Conservation (phyloP, 2,329 filamentous ascomycete species). For the Aspergillus clavatus region DNA sequence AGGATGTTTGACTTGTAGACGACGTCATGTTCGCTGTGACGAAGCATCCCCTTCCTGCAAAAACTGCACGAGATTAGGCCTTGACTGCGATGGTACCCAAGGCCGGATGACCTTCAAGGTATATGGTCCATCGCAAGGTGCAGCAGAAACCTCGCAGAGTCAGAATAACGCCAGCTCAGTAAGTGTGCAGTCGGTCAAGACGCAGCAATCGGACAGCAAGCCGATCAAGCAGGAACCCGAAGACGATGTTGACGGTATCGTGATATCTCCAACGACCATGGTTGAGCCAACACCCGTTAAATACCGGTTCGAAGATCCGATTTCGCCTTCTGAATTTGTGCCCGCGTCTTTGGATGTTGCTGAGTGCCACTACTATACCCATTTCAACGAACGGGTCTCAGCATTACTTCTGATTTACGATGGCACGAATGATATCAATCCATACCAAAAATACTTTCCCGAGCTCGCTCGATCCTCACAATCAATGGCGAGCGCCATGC, state of each 20-base stretch:
- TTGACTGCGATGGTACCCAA: conserved; percentile 32
- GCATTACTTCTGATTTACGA: conserved; percentile 35
- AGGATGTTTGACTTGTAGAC: conserved; percentile 38
- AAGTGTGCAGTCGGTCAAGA: background rate
- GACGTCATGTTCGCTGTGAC: conserved; percentile 38
- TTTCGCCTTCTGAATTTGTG: conserved; percentile 11
- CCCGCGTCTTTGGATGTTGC: conserved; percentile 18
- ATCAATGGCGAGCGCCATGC: conserved; percentile 36
- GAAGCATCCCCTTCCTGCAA: conserved; percentile 34
- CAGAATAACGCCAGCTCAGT: background rate
- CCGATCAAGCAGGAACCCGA: conserved; percentile 10
- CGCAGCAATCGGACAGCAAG: conserved; percentile 1
- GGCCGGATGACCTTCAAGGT: conserved; percentile 37
- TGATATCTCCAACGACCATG: conserved; percentile 25
- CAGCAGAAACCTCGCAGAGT: conserved; percentile 7
- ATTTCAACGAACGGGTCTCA: conserved; percentile 33
- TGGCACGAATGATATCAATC: conserved; percentile 33
- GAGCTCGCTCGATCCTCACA: conserved; percentile 30
- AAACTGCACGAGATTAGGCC: conserved; percentile 33
- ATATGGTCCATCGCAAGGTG: conserved; percentile 28
- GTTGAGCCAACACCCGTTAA: conserved; percentile 14
- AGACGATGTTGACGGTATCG: conserved; percentile 17
- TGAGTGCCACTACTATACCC: conserved; percentile 33
- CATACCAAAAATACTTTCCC: conserved; percentile 32
- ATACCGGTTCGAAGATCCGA: conserved; percentile 26